A percentile compares a stretch with the other conserved stretches of the same genome.
These are phyloP conservation scores for Pelargonium australe DNA, from an alignment of 441 rosid genomes.

Conservation along the genomic window DNA sequence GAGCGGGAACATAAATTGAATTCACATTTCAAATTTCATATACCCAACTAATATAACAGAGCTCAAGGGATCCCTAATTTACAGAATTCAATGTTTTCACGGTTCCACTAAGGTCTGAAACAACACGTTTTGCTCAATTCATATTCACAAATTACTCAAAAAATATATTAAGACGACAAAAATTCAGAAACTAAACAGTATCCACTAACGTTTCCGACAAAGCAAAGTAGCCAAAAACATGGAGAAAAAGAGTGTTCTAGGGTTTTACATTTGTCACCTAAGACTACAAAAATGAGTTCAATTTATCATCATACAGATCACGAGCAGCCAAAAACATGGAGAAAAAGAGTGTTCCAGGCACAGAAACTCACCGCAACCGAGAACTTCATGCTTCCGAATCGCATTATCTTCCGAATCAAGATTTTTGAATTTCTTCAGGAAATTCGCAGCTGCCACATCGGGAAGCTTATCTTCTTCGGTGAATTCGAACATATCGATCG, in stretches of 20 bases:
- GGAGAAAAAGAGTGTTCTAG: too few species aligned
- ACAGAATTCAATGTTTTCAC: neutral
- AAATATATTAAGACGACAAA: too few species aligned
- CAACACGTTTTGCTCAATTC: neutral
- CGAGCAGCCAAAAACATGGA: neutral
- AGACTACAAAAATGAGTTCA: neutral
- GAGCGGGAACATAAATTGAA: neutral
- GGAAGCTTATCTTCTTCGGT: conserved; percentile 58
- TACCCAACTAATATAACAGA: neutral
- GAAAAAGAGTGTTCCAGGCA: neutral
- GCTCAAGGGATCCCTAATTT: neutral
- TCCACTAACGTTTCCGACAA: neutral
- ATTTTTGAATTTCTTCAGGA: conserved; percentile 44
- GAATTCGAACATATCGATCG: conserved; percentile 43
- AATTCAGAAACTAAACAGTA: too few species aligned
- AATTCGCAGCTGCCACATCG: conserved; percentile 40
- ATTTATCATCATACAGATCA: neutral
- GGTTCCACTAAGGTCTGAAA: conserved; percentile 1
- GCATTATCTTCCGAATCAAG: conserved; percentile 46
- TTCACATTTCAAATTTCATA: neutral
- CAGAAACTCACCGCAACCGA: conserved; percentile 41
- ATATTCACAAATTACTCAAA: too few species aligned
- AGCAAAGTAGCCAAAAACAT: too few species aligned
- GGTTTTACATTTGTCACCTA: neutral
- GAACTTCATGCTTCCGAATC: conserved; percentile 36